A percentile compares a stretch with the other conserved stretches of the same genome.
These are phyloP conservation scores for Vaccinium darrowii DNA, from an alignment of 148 eudicot species.

Conservation along the genomic window DNA sequence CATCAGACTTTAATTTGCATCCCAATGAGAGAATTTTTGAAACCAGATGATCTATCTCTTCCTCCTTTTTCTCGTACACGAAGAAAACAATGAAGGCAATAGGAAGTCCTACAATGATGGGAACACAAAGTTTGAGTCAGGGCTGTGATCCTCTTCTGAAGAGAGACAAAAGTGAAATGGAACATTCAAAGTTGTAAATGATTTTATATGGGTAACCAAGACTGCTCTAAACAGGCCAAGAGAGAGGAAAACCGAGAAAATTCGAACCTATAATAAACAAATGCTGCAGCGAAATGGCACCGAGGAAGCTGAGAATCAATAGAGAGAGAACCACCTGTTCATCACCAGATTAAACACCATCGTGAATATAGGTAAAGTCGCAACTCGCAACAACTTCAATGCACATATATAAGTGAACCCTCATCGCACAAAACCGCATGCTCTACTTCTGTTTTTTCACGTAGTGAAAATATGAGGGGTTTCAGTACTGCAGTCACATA, in stretches of 20 bases:
- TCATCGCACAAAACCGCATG: too few relatives aligned
- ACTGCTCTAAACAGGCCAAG: background rate
- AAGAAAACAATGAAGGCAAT: conserved; percentile 47
- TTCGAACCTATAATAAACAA: conserved; percentile 59
- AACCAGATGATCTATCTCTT: conserved; percentile 54
- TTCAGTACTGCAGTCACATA: background rate
- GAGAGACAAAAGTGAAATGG: background rate
- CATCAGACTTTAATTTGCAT: conserved; percentile 43
- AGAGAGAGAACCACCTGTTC: conserved; percentile 60
- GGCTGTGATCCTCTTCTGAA: background rate
- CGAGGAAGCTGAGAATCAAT: conserved; percentile 48
- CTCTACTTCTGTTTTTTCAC: too few relatives aligned
- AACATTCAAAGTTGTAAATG: background rate
- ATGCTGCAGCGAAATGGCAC: conserved; percentile 50
- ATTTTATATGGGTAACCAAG: background rate
- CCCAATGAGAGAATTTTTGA: conserved; percentile 28
- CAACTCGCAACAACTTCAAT: background rate
- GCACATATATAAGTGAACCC: too few relatives aligned
- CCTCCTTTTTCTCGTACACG: conserved; percentile 72
- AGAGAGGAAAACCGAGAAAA: conserved; percentile 4
- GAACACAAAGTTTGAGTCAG: conserved; percentile 5
- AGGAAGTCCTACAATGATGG: conserved; percentile 44
- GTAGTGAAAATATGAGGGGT: background rate
- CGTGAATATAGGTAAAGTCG: background rate
- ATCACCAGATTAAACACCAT: conserved; percentile 10